These are phyloP conservation scores for Huntiella omanensis DNA, from an alignment of 2,329 filamentous ascomycete genomes.

Conservation along the genomic window DNA sequence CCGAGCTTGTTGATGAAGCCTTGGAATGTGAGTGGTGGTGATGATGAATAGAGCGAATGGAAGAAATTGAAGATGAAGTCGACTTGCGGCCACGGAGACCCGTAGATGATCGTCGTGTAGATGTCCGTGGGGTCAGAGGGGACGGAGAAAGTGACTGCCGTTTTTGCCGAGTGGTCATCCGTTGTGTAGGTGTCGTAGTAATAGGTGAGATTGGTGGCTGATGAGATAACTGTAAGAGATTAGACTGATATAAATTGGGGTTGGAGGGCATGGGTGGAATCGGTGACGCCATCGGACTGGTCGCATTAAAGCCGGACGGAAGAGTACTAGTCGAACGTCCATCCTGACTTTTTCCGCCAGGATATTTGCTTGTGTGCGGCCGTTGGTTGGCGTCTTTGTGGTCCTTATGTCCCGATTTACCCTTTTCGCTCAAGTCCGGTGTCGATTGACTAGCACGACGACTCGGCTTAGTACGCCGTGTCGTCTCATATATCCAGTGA, in stretches of 20 bases:
- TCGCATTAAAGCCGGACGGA: constrained; percentile 32
- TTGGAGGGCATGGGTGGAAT: constrained; percentile 9
- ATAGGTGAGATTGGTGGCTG: constrained; percentile 6
- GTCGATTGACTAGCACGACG: constrained; percentile 37
- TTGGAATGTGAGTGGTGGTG: constrained; percentile 80
- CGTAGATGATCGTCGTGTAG: constrained; percentile 62
- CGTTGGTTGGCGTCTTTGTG: constrained; percentile 34
- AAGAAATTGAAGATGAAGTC: constrained; percentile 86
- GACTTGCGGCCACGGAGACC: constrained; percentile 85
- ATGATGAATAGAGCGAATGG: constrained; percentile 77
- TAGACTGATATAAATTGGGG: constrained; percentile 1
- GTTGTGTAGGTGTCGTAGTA: constrained; percentile 5
- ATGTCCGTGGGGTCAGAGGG: constrained; percentile 73
- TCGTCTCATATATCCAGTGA: constrained; percentile 43
- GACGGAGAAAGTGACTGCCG: constrained; percentile 71
- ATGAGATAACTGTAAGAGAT: not conserved
- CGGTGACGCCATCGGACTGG: constrained; percentile 25
- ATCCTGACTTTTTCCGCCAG: constrained; percentile 10
- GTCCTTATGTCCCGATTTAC: constrained; percentile 17
- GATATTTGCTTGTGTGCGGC: constrained; percentile 38
- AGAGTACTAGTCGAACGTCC: constrained; percentile 23
- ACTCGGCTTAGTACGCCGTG: constrained; percentile 30
- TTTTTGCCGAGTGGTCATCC: constrained; percentile 21
- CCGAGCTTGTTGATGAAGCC: constrained; percentile 79
- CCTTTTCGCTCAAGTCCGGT: constrained; percentile 35